Conservation (phyloP, 768 basidiomycete species). For the Termitomyces sp. region DNA sequence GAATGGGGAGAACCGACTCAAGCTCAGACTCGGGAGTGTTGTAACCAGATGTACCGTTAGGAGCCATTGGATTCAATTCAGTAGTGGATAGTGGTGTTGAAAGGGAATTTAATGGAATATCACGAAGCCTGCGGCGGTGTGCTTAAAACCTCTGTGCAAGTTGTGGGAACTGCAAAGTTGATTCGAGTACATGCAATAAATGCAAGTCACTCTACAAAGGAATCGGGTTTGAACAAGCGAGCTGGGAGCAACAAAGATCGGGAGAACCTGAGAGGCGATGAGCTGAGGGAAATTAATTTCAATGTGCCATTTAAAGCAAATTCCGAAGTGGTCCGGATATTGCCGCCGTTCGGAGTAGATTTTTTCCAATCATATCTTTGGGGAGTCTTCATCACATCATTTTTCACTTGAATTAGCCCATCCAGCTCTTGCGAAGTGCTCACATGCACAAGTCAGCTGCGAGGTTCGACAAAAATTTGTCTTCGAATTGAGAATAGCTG, state of each 20-base stretch:
- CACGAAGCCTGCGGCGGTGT: slow-evolving; percentile 69
- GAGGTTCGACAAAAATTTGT: too few species aligned
- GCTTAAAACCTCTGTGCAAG: slow-evolving; percentile 81
- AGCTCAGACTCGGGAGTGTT: slow-evolving; percentile 69
- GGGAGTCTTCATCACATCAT: not conserved
- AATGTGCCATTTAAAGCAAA: not conserved
- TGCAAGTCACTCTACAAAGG: not conserved
- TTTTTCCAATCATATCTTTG: not conserved
- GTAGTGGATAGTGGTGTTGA: not conserved
- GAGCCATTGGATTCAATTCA: slow-evolving; percentile 26
- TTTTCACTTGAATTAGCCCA: not conserved
- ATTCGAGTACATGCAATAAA: slow-evolving; percentile 90
- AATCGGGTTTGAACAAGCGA: not conserved
- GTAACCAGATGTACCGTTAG: slow-evolving; percentile 56
- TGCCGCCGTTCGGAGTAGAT: not conserved
- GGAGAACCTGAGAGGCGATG: not conserved
- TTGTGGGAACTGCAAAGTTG: slow-evolving; percentile 87
- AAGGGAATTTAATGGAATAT: slow-evolving; percentile 35
- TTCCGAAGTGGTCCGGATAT: not conserved
- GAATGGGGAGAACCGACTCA: slow-evolving; percentile 65
- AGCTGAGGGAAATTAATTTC: not conserved
- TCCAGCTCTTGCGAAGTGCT: too few species aligned
- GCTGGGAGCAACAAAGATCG: not conserved
- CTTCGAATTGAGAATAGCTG: not conserved
- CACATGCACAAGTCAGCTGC: too few species aligned